These are phyloP conservation scores for Globisporangium paroecandrum DNA, from an alignment of 352 stramenopile species.

Conservation along the genomic window DNA sequence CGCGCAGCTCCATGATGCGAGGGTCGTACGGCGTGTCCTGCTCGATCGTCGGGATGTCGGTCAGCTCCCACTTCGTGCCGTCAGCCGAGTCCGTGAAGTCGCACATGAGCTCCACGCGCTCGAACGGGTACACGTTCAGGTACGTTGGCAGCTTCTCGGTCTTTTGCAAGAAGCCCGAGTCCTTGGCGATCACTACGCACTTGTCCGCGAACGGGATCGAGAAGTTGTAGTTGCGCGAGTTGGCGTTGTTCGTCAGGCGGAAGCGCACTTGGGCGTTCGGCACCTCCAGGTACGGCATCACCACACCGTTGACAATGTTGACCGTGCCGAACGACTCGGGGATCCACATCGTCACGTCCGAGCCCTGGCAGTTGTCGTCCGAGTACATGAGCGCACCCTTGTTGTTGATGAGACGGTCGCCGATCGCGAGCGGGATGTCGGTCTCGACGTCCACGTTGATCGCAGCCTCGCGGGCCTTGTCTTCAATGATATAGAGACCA, in stretches of 20 bases:
- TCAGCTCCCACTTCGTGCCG: constrained; percentile 45
- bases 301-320: constrained; percentile 63
- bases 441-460: constrained; percentile 55
- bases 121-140: constrained; percentile 52
- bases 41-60: constrained; percentile 36
- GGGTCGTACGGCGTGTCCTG: constrained; percentile 46
- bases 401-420: constrained; percentile 48
- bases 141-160: constrained; percentile 22
- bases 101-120: constrained; percentile 56
- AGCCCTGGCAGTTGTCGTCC: constrained; percentile 49
- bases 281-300: constrained; percentile 68
- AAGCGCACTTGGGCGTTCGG: constrained; percentile 59
- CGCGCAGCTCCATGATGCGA: constrained; percentile 51
- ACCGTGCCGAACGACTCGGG: constrained; percentile 59
- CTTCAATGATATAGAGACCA: constrained; percentile 58
- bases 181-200: constrained; percentile 59
- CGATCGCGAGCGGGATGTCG: constrained; percentile 57
- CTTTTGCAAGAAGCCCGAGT: constrained; percentile 57
- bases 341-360: constrained; percentile 44
- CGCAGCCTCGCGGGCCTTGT: constrained; percentile 38
- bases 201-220: constrained; percentile 60
- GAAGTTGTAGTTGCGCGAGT: constrained; percentile 75
- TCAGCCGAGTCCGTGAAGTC: constrained; percentile 45
- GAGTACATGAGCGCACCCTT: constrained; percentile 61
- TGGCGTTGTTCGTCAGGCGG: constrained; percentile 53